A percentile compares a stretch with the other conserved stretches of the same genome.
These are phyloP conservation scores for Penicillium sp. DNA, from an alignment of 2,329 filamentous ascomycete genomes.

Conservation along the genomic window DNA sequence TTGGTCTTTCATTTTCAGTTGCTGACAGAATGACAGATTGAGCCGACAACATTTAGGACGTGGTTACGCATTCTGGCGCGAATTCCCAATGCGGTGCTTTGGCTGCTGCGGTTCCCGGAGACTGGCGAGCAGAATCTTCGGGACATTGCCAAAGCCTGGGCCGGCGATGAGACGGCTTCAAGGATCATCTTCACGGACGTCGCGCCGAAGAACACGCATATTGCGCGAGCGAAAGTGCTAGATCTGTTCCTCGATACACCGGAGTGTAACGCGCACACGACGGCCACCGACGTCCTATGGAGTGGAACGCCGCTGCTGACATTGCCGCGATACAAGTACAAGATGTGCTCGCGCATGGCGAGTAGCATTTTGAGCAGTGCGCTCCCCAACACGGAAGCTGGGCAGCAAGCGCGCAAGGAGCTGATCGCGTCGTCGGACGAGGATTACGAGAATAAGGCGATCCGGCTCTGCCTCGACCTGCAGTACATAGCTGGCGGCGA, in stretches of 20 bases:
- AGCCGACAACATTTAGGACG: slow-evolving; percentile 89
- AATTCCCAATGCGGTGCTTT: slow-evolving; percentile 82
- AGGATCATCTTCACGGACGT: slow-evolving; percentile 95
- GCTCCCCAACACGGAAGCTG: slow-evolving; percentile 66
- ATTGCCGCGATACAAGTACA: slow-evolving; percentile 85
- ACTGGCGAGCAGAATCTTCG: slow-evolving; percentile 81
- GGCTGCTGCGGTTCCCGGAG: slow-evolving; percentile 95
- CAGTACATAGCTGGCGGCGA: slow-evolving; percentile 49
- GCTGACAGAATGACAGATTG: slow-evolving; percentile 60
- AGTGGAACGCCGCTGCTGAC: slow-evolving; percentile 90
- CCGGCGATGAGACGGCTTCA: slow-evolving; percentile 73
- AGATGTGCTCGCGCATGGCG: slow-evolving; percentile 98
- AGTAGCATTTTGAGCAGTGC: slow-evolving; percentile 90
- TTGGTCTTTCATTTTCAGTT: background rate
- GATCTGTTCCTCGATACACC: slow-evolving; percentile 96
- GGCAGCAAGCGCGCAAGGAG: slow-evolving; percentile 62
- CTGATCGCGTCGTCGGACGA: slow-evolving; percentile 73
- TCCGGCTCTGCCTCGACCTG: slow-evolving; percentile 60
- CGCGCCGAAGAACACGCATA: slow-evolving; percentile 89
- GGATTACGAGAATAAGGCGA: slow-evolving; percentile 76
- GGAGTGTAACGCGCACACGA: slow-evolving; percentile 97
- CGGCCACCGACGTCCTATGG: slow-evolving; percentile 93
- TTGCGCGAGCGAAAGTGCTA: slow-evolving; percentile 82
- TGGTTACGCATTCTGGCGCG: slow-evolving; percentile 87
- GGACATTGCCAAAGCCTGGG: slow-evolving; percentile 76